These are phyloP conservation scores for Cladophialophora yegresii DNA, from an alignment of 2,329 filamentous ascomycete genomes.

Conservation along the genomic window DNA sequence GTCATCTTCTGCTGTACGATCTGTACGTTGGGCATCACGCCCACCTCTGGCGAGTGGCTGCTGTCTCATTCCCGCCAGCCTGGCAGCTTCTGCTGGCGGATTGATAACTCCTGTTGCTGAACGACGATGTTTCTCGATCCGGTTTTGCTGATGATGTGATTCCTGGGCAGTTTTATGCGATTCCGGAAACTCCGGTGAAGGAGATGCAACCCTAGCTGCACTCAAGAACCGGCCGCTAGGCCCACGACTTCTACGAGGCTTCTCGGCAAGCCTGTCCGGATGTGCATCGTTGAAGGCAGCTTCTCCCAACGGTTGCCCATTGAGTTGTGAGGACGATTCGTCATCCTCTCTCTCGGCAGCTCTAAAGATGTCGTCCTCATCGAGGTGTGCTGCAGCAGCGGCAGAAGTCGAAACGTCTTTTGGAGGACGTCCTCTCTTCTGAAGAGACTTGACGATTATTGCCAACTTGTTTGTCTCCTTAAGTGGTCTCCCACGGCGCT, in stretches of 20 bases:
- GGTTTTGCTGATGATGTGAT: neutral
- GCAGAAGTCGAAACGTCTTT: neutral
- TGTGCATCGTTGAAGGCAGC: neutral
- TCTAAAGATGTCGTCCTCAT: conserved; percentile 17
- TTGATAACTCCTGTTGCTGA: neutral
- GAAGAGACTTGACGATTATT: conserved; percentile 12
- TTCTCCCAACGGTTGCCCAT: neutral
- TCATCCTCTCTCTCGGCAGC: neutral
- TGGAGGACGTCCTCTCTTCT: neutral
- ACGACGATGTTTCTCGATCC: neutral
- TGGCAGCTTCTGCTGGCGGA: neutral
- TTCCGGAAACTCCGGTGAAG: neutral
- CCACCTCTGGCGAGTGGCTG: neutral
- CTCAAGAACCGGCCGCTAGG: neutral
- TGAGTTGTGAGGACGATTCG: neutral
- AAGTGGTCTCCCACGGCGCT: conserved; percentile 6
- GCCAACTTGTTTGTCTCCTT: conserved; percentile 5
- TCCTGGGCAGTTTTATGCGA: neutral
- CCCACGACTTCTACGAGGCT: neutral
- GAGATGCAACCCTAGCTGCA: neutral
- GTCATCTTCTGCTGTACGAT: neutral
- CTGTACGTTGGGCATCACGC: neutral
- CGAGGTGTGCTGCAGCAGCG: neutral
- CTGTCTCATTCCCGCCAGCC: neutral
- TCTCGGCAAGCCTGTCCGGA: neutral